A percentile compares a stretch with the other conserved stretches of the same genome.
Conservation (phyloP, 306 rosid species). For the Prunus davidiana region DNA sequence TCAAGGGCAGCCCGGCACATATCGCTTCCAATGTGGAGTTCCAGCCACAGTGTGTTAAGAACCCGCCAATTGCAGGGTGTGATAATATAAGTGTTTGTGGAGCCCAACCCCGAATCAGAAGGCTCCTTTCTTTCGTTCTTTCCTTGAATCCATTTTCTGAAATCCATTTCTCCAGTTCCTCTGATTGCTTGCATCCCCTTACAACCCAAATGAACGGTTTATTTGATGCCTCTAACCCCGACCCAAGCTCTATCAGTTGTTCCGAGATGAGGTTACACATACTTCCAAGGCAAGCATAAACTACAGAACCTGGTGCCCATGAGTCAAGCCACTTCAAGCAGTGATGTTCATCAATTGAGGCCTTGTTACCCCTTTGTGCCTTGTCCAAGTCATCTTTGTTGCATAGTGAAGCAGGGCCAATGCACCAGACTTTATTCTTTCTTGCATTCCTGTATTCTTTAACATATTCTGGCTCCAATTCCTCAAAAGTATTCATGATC, state of each 20-base stretch:
- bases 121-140: slow-evolving; percentile 26
- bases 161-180: slow-evolving; percentile 45
- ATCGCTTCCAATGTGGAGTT: slow-evolving; percentile 56
- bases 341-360: slow-evolving; percentile 22
- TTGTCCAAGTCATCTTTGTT: slow-evolving; percentile 41
- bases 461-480: slow-evolving; percentile 40
- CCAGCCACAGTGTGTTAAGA: slow-evolving; percentile 64
- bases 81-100: slow-evolving; percentile 52
- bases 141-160: slow-evolving; percentile 43
- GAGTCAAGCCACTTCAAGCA: slow-evolving; percentile 49
- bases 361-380: slow-evolving; percentile 52
- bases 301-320: slow-evolving; percentile 28
- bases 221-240: slow-evolving; percentile 33
- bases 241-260: slow-evolving; percentile 34
- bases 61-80: slow-evolving; percentile 49
- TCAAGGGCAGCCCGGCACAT: slow-evolving; percentile 50
- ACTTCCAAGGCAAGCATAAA: slow-evolving; percentile 55
- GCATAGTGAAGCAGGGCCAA: slow-evolving; percentile 26
- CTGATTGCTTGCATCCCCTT: neutral
- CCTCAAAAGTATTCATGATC: slow-evolving; percentile 22
- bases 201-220: slow-evolving; percentile 40
- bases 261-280: slow-evolving; percentile 9
- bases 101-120: slow-evolving; percentile 54
- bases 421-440: slow-evolving; percentile 45
- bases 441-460: slow-evolving; percentile 35